Percentiles rank a stretch among this genome's conserved stretches.
phyloP scores from a whole-genome alignment of 306 rosid species.

The Neltuma alba region DNA sequence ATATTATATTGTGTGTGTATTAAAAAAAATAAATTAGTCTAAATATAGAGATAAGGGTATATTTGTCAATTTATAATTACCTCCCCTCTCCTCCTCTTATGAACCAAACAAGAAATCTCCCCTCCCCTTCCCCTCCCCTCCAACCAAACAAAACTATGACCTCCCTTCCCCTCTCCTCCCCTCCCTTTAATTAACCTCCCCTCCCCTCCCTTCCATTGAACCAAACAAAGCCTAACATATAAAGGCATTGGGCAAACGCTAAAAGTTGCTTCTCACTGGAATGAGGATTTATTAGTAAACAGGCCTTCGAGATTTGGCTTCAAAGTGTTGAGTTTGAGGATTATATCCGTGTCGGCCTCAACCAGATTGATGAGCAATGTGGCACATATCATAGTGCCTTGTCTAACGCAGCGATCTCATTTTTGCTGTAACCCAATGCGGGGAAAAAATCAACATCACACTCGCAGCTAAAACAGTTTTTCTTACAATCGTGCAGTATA shows the following conservation, averaged over 20 bases:
- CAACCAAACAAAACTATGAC: too few species aligned
- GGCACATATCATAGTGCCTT: not conserved
- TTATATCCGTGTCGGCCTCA: not conserved
- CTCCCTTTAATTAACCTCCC: too few species aligned
- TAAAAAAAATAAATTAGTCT: too few species aligned
- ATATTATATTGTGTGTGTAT: too few species aligned
- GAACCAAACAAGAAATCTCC: too few species aligned
- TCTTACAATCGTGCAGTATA: not conserved
- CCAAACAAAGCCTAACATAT: too few species aligned
- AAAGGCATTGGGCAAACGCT: not conserved
- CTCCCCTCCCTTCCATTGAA: too few species aligned
- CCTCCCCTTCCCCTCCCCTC: too few species aligned
- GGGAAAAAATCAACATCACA: not conserved
- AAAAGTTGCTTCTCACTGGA: not conserved
- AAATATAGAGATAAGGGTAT: too few species aligned
- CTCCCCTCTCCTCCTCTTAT: too few species aligned
- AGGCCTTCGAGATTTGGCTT: not conserved
- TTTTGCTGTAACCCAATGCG: not conserved
- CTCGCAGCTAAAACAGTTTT: not conserved
- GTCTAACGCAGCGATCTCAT: not conserved
- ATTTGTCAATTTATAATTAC: too few species aligned
- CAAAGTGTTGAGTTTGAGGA: not conserved
- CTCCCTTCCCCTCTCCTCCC: too few species aligned
- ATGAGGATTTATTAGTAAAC: not conserved
- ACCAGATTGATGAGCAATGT: not conserved